Percentiles rank a stretch among this genome's conserved stretches.
Conservation (phyloP, 805 yeast genomes). For the Kluyveromyces wickerhamii region DNA sequence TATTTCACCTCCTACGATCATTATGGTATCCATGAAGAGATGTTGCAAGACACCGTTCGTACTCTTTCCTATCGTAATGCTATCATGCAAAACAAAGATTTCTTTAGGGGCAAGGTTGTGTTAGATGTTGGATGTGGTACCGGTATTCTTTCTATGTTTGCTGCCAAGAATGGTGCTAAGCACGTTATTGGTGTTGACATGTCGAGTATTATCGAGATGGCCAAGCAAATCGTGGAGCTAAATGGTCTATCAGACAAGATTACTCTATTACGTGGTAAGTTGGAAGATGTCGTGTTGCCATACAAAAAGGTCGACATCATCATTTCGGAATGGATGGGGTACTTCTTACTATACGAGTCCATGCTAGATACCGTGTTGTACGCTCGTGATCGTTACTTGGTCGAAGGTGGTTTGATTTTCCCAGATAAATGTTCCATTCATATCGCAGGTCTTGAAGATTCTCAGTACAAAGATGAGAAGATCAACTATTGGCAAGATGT, state of each 20-base stretch:
- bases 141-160: conserved; percentile 95
- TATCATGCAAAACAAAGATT: conserved; percentile 77
- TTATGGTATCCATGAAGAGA: conserved; percentile 96
- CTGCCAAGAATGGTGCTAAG: conserved; percentile 97
- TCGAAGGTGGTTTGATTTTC: conserved; percentile 76
- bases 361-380: conserved; percentile 94
- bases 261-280: conserved; percentile 82
- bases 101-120: conserved; percentile 89
- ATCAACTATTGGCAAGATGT: conserved; percentile 94
- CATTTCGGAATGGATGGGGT: conserved; percentile 99
- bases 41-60: conserved; percentile 93
- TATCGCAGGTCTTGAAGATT: conserved; percentile 89
- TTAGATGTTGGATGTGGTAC: conserved; percentile 99
- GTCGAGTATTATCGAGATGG: conserved; percentile 95
- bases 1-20: conserved; percentile 94
- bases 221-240: conserved; percentile 73
- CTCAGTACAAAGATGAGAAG: conserved; percentile 84
- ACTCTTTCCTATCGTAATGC: conserved; percentile 89
- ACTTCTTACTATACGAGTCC: conserved; percentile 88
- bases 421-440: conserved; percentile 91
- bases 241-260: conserved; percentile 84
- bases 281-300: conserved; percentile 88
- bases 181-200: conserved; percentile 96
- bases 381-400: conserved; percentile 86
- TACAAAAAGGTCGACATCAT: conserved; percentile 87